Conservation (phyloP, 371 early-diverging fungal species). For the Apophysomyces sp. region DNA sequence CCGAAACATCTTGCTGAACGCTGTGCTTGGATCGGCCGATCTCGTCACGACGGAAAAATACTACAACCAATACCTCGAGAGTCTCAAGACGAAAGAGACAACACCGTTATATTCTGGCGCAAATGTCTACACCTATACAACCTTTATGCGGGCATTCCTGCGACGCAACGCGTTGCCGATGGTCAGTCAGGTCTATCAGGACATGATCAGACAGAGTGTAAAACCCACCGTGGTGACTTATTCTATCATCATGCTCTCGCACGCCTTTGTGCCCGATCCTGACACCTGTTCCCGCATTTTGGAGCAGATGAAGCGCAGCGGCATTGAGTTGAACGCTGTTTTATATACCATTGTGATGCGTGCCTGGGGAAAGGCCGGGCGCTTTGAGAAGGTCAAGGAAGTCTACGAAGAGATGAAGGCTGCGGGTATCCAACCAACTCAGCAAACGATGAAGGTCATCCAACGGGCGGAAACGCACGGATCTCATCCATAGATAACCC, state of each 20-base stretch:
- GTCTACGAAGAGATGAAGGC: constrained; percentile 41
- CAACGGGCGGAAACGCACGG: constrained; percentile 18
- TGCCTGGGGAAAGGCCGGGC: constrained; percentile 44
- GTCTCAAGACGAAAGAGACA: constrained; percentile 3
- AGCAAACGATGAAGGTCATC: constrained; percentile 38
- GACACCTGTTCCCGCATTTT: constrained; percentile 33
- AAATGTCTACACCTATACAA: constrained; percentile 40
- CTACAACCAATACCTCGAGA: constrained; percentile 28
- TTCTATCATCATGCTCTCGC: constrained; percentile 43
- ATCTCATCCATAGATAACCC: too few relatives aligned
- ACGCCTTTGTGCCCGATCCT: constrained; percentile 47
- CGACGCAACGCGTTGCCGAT: constrained; percentile 33
- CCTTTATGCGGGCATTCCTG: constrained; percentile 51
- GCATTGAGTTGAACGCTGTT: constrained; percentile 30
- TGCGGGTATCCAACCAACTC: constrained; percentile 33
- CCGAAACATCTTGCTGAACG: constrained; percentile 40
- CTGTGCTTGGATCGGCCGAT: constrained; percentile 28
- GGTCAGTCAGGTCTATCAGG: constrained; percentile 41
- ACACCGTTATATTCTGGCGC: constrained; percentile 20
- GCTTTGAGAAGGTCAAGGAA: constrained; percentile 32
- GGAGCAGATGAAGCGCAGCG: constrained; percentile 23
- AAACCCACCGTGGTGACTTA: constrained; percentile 44
- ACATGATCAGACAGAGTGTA: constrained; percentile 33
- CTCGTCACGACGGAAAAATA: constrained; percentile 18
- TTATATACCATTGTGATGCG: constrained; percentile 48